Percentiles rank a stretch among this genome's conserved stretches.
phyloP scores from a whole-genome alignment of 306 rosid genomes.

The Mimosa bimucronata region DNA sequence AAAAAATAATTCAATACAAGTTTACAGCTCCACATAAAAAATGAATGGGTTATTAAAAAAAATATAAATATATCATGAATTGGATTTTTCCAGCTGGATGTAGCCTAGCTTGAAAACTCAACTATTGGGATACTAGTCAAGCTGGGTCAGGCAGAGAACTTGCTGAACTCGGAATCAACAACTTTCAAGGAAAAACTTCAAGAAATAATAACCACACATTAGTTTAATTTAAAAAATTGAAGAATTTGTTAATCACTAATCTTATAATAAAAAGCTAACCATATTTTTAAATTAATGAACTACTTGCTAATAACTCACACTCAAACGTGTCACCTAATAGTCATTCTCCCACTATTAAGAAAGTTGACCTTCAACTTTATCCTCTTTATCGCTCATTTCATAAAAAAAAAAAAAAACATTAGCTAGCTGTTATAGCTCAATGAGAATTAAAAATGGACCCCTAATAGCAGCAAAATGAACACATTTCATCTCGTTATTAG shows the following conservation, averaged over 20 bases:
- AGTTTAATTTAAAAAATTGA: neutral
- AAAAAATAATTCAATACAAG: neutral
- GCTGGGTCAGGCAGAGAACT: slow-evolving; percentile 5
- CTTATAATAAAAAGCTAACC: neutral
- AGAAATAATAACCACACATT: neutral
- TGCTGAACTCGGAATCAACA: neutral
- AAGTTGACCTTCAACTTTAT: too few species aligned
- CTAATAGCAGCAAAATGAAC: neutral
- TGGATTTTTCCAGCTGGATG: neutral
- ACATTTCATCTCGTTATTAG: neutral
- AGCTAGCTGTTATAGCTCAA: too few species aligned
- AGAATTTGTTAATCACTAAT: slow-evolving; percentile 4
- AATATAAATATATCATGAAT: neutral
- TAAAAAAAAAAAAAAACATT: too few species aligned
- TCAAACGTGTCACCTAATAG: too few species aligned
- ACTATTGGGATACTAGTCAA: neutral
- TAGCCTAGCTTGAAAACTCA: neutral
- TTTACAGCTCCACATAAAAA: neutral
- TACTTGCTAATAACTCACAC: neutral
- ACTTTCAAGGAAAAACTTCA: neutral
- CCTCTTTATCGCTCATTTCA: too few species aligned
- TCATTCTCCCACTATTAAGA: too few species aligned
- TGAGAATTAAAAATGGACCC: too few species aligned
- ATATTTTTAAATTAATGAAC: neutral
- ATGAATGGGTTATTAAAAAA: neutral